These are phyloP conservation scores for Mycena rosella DNA, from an alignment of 768 basidiomycete genomes.

Conservation along the genomic window DNA sequence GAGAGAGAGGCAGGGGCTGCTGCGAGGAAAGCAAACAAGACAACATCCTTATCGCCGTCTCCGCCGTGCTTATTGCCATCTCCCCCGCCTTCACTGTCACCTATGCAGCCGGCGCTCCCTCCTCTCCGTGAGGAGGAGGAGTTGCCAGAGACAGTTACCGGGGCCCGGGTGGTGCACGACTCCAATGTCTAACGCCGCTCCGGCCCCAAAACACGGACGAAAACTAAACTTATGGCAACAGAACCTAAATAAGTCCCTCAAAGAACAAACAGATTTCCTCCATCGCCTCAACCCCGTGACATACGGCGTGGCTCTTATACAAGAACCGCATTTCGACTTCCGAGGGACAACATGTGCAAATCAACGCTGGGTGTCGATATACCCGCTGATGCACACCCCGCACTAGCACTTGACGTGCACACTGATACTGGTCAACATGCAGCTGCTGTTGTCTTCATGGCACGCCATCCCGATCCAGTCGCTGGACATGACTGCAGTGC, in stretches of 20 bases:
- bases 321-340: slow-evolving; percentile 33
- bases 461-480: background rate
- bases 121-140: too few relatives aligned
- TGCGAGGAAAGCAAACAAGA: too few relatives aligned
- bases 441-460: slow-evolving; percentile 6
- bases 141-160: background rate
- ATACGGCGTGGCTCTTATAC: slow-evolving; percentile 39
- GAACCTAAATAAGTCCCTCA: slow-evolving; percentile 45
- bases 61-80: too few relatives aligned
- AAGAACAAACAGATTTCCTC: slow-evolving; percentile 20
- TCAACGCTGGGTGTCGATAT: slow-evolving; percentile 35
- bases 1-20: too few relatives aligned
- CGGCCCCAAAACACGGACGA: background rate
- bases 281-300: background rate
- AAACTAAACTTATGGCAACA: slow-evolving; percentile 39
- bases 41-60: too few relatives aligned
- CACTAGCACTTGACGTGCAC: background rate
- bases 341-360: slow-evolving; percentile 15
- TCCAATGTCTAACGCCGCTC: background rate
- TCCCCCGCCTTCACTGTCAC: too few relatives aligned
- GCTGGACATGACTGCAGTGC: slow-evolving; percentile 40
- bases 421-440: slow-evolving; percentile 13
- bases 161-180: slow-evolving; percentile 1
- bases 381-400: slow-evolving; percentile 40
- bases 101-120: too few relatives aligned